Evolutionary conservation across 129 eudicot species (phyloP).

Genomic region (Flaveria trinervia): DNA sequence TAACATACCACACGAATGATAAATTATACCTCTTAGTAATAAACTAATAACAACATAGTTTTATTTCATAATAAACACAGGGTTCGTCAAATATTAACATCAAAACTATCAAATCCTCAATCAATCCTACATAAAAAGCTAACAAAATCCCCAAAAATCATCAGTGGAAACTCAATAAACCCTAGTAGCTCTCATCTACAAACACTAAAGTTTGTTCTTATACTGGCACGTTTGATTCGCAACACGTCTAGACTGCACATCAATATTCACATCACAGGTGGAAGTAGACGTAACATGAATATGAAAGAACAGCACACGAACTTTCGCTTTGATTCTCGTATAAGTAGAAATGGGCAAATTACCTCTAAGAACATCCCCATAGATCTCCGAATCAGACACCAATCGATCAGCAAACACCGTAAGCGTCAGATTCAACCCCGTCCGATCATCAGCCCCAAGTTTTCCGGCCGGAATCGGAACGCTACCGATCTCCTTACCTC

Average conservation of each 20-base stretch:
- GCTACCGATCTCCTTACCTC: constrained; percentile 57
- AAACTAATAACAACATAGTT: background rate
- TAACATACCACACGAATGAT: too few species aligned
- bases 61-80: constrained; percentile 5
- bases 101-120: background rate
- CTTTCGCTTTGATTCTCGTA: constrained; percentile 56
- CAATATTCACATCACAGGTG: constrained; percentile 56
- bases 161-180: constrained; percentile 8
- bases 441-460: constrained; percentile 48
- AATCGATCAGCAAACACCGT: constrained; percentile 77
- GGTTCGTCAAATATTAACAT: background rate
- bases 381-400: constrained; percentile 43
- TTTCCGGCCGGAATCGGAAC: constrained; percentile 69
- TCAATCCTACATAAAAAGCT: background rate
- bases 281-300: constrained; percentile 65
- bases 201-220: constrained; percentile 43
- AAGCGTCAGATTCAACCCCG: constrained; percentile 55
- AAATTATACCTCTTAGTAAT: background rate
- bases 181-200: background rate
- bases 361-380: constrained; percentile 51
- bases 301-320: constrained; percentile 47
- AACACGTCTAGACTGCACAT: constrained; percentile 27
- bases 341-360: constrained; percentile 50
- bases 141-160: background rate
- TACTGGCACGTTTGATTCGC: constrained; percentile 55